These are phyloP conservation scores for Infundibulicybe gibba DNA, from an alignment of 768 basidiomycete genomes.

Conservation along the genomic window DNA sequence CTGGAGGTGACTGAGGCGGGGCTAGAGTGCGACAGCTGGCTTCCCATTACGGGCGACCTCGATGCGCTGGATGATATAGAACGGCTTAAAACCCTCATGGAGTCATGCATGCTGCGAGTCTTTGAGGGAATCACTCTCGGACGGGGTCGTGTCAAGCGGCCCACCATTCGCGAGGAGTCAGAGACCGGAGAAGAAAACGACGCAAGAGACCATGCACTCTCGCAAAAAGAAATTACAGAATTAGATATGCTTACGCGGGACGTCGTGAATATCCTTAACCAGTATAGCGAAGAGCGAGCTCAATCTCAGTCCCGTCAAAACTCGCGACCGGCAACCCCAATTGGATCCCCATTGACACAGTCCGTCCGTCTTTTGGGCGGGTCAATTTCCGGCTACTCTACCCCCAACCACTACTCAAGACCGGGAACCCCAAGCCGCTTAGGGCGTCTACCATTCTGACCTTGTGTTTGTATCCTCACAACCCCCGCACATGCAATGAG, in stretches of 20 bases:
- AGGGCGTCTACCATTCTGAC: constrained; percentile 1
- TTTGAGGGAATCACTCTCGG: constrained; percentile 77
- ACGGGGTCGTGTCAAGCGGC: constrained; percentile 27
- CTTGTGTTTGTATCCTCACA: no score
- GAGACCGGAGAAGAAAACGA: constrained; percentile 61
- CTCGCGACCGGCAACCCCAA: constrained; percentile 67
- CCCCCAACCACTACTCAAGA: constrained; percentile 54
- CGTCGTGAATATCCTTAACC: constrained; percentile 70
- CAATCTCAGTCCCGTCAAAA: constrained; percentile 52
- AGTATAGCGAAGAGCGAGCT: constrained; percentile 64
- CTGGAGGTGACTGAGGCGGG: constrained; percentile 68
- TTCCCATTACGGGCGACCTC: constrained; percentile 75
- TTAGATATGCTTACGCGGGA: constrained; percentile 72
- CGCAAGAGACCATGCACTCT: constrained; percentile 49
- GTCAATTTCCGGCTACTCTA: constrained; percentile 55
- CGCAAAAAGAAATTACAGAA: constrained; percentile 67
- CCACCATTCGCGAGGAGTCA: constrained; percentile 38
- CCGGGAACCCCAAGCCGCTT: constrained; percentile 63
- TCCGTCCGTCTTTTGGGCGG: constrained; percentile 28
- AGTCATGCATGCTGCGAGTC: constrained; percentile 82
- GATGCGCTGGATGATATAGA: constrained; percentile 81
- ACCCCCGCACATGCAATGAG: no score
- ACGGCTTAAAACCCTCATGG: constrained; percentile 74
- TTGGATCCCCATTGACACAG: constrained; percentile 44
- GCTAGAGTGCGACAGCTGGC: constrained; percentile 87